phyloP scores from a whole-genome alignment of 805 yeast genomes.

The Yamadazyma nakazawae region DNA sequence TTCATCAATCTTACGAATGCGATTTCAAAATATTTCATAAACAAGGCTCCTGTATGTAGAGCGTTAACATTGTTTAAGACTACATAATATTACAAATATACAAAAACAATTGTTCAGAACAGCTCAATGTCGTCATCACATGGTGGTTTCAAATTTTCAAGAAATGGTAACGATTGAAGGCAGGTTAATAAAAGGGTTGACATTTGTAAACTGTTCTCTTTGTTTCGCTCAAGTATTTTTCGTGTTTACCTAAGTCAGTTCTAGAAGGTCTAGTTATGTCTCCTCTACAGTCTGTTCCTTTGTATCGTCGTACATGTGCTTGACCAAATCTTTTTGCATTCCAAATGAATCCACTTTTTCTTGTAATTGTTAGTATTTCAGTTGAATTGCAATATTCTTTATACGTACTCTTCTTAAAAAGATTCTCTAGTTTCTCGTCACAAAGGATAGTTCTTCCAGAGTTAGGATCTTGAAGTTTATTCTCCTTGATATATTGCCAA shows the following conservation, averaged over 20 bases:
- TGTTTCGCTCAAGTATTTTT: too few species aligned
- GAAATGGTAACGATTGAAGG: too few species aligned
- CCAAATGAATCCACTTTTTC: constrained; percentile 51
- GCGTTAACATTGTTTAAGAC: neutral
- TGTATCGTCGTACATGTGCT: constrained; percentile 41
- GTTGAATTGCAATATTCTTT: neutral
- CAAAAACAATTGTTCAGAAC: neutral
- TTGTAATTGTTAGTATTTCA: constrained; percentile 11
- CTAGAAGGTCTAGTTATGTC: neutral
- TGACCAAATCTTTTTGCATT: constrained; percentile 52
- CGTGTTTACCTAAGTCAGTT: neutral
- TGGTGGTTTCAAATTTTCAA: too few species aligned
- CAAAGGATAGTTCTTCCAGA: constrained; percentile 65
- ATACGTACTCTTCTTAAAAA: constrained; percentile 56
- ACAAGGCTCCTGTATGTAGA: constrained; percentile 2
- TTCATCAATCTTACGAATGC: neutral
- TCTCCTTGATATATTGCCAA: constrained; percentile 67
- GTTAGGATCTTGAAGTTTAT: constrained; percentile 61
- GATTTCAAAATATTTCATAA: constrained; percentile 3
- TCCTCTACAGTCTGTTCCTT: neutral
- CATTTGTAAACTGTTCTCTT: too few species aligned
- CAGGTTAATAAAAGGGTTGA: too few species aligned
- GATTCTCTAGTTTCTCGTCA: constrained; percentile 51
- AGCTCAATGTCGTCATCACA: too few species aligned
- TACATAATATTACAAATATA: neutral